Conservation (phyloP, 495 filamentous ascomycete species). For the Xylaria grammica region DNA sequence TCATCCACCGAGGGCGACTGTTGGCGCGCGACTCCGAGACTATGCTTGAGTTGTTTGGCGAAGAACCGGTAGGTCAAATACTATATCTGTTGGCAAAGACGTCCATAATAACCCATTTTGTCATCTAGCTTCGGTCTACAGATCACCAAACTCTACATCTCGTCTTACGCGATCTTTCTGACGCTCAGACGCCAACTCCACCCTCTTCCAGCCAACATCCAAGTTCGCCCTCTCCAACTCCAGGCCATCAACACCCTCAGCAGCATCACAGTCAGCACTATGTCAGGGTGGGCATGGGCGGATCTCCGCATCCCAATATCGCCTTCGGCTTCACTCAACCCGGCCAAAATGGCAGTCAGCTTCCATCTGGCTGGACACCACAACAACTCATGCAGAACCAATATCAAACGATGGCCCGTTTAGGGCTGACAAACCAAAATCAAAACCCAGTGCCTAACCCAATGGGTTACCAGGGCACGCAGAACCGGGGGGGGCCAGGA, state of each 20-base stretch:
- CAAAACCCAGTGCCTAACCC: slow-evolving; percentile 5
- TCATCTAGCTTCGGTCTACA: slow-evolving; percentile 49
- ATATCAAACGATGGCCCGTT: slow-evolving; percentile 9
- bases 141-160: slow-evolving; percentile 65
- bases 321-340: slow-evolving; percentile 30
- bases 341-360: slow-evolving; percentile 19
- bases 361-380: slow-evolving; percentile 18
- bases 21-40: slow-evolving; percentile 59
- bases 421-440: slow-evolving; percentile 25
- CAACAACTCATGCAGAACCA: slow-evolving; percentile 35
- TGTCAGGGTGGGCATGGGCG: slow-evolving; percentile 15
- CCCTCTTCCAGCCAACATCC: slow-evolving; percentile 16
- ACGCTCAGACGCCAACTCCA: slow-evolving; percentile 33
- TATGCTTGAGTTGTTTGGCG: slow-evolving; percentile 62
- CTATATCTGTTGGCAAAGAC: neutral
- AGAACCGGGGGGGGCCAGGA: slow-evolving; percentile 18
- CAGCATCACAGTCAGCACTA: slow-evolving; percentile 24
- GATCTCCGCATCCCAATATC: slow-evolving; percentile 23
- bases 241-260: slow-evolving; percentile 19
- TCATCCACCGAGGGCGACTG: slow-evolving; percentile 70
- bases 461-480: slow-evolving; percentile 13
- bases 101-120: slow-evolving; percentile 20
- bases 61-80: slow-evolving; percentile 56
- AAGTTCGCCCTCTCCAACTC: slow-evolving; percentile 19
- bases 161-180: slow-evolving; percentile 55